Conservation (phyloP, 345 rosid genomes). For the Microthlaspi erraticum region DNA sequence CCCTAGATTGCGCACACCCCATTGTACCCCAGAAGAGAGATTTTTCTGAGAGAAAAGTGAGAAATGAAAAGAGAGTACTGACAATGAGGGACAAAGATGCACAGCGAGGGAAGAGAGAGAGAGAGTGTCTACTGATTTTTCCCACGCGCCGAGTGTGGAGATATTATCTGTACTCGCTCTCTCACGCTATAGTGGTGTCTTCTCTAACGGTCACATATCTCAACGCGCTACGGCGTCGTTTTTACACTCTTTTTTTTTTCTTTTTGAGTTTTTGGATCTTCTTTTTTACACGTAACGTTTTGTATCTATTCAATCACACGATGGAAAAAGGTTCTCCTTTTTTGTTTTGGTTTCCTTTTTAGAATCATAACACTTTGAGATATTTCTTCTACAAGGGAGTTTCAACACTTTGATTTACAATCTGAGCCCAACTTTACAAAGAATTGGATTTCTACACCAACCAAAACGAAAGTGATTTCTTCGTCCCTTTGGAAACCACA, state of each 20-base stretch:
- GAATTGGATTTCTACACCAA: not conserved
- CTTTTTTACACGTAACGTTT: conserved; percentile 4
- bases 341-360: conserved; percentile 15
- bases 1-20: conserved; percentile 95
- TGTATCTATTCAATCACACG: not conserved
- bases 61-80: conserved; percentile 14
- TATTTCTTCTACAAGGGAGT: not conserved
- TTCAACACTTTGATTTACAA: conserved; percentile 3
- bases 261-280: no score
- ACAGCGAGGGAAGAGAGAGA: conserved; percentile 5
- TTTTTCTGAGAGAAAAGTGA: not conserved
- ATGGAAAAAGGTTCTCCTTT: not conserved
- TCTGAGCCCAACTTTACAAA: not conserved
- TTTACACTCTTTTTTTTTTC: not conserved
- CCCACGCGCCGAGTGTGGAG: conserved; percentile 41
- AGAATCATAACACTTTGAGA: not conserved
- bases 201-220: conserved; percentile 78
- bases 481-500: not conserved
- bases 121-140: not conserved
- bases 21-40: conserved; percentile 25
- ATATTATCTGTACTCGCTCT: conserved; percentile 43
- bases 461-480: not conserved
- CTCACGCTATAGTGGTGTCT: conserved; percentile 36
- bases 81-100: conserved; percentile 38
- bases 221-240: conserved; percentile 59